phyloP scores from a whole-genome alignment of 192 early-diverging fungal genomes.

The Gorgonomyces haynaldii region DNA sequence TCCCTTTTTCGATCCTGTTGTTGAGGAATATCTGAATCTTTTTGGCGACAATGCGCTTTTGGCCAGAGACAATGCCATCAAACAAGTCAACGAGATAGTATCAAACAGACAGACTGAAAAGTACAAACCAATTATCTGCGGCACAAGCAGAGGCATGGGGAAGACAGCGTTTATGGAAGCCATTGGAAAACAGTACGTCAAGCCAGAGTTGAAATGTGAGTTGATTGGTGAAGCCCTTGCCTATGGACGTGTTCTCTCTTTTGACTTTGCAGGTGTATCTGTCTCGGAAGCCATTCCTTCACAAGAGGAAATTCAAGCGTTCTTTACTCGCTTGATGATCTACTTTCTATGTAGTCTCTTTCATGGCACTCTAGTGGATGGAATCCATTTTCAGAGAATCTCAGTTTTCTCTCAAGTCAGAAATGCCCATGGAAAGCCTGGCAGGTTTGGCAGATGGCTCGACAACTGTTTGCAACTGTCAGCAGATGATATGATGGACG shows the following conservation, averaged over 20 bases:
- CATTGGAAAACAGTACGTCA: neutral
- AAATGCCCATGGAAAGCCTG: neutral
- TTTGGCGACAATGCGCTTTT: neutral
- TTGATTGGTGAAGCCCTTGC: neutral
- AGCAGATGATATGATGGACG: neutral
- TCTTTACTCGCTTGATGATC: constrained; percentile 4
- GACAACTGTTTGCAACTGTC: neutral
- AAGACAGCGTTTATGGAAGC: neutral
- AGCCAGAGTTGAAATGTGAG: neutral
- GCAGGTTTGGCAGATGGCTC: neutral
- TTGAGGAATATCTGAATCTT: too few relatives aligned
- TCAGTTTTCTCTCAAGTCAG: neutral
- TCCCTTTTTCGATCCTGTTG: too few relatives aligned
- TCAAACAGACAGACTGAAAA: neutral
- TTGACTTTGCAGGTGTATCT: constrained; percentile 1
- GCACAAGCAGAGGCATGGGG: neutral
- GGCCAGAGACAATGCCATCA: neutral
- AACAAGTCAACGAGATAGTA: neutral
- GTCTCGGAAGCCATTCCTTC: neutral
- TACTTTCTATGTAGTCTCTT: neutral
- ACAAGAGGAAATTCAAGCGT: neutral
- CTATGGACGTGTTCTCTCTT: constrained; percentile 4
- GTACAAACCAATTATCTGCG: neutral
- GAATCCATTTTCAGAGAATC: neutral
- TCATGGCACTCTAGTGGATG: neutral